Evolutionary conservation across 805 yeast genomes (phyloP).

Genomic region (Kazachstania taianensis): DNA sequence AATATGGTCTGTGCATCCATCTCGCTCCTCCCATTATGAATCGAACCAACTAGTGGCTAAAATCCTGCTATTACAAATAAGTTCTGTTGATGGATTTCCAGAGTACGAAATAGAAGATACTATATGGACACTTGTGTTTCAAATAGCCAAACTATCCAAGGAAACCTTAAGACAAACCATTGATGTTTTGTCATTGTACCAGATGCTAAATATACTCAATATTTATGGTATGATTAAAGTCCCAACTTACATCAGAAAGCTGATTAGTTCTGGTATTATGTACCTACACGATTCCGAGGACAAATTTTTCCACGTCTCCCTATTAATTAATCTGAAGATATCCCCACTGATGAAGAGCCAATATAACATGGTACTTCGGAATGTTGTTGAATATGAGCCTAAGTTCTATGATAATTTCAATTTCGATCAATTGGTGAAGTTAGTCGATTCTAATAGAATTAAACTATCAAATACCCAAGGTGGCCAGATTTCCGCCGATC

Average conservation of each 20-base stretch:
- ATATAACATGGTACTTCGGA: slow-evolving; percentile 44
- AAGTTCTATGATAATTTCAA: slow-evolving; percentile 25
- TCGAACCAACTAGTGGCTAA: slow-evolving; percentile 25
- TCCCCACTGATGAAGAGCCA: slow-evolving; percentile 40
- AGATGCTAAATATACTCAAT: slow-evolving; percentile 34
- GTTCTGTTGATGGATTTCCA: slow-evolving; percentile 18
- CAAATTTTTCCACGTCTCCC: slow-evolving; percentile 41
- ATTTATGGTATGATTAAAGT: slow-evolving; percentile 37
- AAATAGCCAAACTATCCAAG: slow-evolving; percentile 28
- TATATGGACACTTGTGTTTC: slow-evolving; percentile 29
- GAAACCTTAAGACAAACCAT: slow-evolving; percentile 16
- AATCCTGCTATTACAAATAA: slow-evolving; percentile 21
- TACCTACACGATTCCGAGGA: slow-evolving; percentile 48
- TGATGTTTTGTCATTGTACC: slow-evolving; percentile 32
- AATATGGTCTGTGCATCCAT: slow-evolving; percentile 27
- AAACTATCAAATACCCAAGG: neutral
- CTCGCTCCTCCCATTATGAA: slow-evolving; percentile 23
- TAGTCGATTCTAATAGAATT: slow-evolving; percentile 27
- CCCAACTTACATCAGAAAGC: slow-evolving; percentile 57
- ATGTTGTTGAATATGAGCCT: slow-evolving; percentile 36
- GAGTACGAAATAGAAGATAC: slow-evolving; percentile 31
- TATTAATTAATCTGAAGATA: slow-evolving; percentile 51
- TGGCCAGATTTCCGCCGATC: slow-evolving; percentile 15
- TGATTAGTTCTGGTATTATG: slow-evolving; percentile 80
- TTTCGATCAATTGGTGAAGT: slow-evolving; percentile 24